Base-by-base conservation (phyloP, 257 asterid genomes). In the Penstemon newberryi region DNA sequence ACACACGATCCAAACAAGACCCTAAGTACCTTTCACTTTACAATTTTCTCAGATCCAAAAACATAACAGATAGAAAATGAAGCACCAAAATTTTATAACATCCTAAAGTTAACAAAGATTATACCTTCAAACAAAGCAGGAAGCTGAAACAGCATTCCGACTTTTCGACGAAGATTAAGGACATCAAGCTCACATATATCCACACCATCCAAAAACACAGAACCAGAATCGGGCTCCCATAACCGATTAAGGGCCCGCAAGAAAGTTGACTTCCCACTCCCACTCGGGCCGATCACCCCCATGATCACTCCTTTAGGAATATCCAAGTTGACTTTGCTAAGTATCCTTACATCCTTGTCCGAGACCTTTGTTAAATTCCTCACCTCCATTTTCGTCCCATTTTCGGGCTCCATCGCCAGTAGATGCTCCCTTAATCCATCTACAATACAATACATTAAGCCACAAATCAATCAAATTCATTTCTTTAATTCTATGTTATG, bases 201-300 rank as follows among this genome's bases (percentile, higher is more conserved):
- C 15, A 64, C 55, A 63, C 89, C 87, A 51, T 88, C 96, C 70
- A 86, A 59, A 66, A 89, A 87, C 69, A 89, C 91, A 8, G 91
- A 65, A 19, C 73, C 80, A 63, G 85, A 52, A 5, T 84, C 69
- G 15, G 96, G 95, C 74, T 89, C 95, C 96, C 95, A 89, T 46
- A 89, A 52, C 52, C 96, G 78, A 51, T 87, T 89, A 0, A 89
- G 78, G 41, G 95, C 90, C 80, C 96, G 76, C 67, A 87, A 75
- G 51, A 87, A 75, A 5, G 92, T 87, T 6, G 96, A 89, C 73
- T 89, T 89, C 19, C 96, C 95, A 43, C 96, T 87, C 8, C 95
- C 95, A 67, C 95, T 89, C 3, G 96, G 96, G 11, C 96, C 95
- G 46, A 89, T 85, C 39, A 89, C 81, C 18, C 96, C 96, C 86